A percentile compares a stretch with the other conserved stretches of the same genome.
phyloP scores from a whole-genome alignment of 164 flowering plant species.

The Hamamelis virginiana region DNA sequence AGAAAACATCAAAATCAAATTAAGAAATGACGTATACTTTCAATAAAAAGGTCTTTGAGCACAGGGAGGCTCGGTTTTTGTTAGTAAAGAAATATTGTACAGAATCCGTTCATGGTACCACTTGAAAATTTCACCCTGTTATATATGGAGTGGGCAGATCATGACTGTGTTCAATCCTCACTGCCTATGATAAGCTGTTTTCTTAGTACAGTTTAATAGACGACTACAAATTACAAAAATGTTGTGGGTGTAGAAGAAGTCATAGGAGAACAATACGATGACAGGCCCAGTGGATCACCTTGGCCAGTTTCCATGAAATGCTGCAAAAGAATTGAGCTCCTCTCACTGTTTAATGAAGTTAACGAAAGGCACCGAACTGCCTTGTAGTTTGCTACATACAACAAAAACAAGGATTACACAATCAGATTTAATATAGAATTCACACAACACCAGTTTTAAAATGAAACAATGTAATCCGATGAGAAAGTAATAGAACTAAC shows the following conservation, averaged over 20 bases:
- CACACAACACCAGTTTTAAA: not conserved
- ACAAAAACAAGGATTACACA: constrained; percentile 6
- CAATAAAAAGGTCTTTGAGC: not conserved
- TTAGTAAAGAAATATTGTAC: not conserved
- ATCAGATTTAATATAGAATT: not conserved
- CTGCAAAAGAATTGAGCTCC: constrained; percentile 75
- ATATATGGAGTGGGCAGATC: not conserved
- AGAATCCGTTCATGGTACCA: not conserved
- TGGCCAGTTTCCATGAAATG: constrained; percentile 75
- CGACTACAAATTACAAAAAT: not conserved
- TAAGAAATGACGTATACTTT: too few relatives aligned
- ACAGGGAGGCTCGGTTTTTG: not conserved
- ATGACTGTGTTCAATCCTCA: not conserved
- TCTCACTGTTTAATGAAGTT: constrained; percentile 69
- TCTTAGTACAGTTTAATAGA: not conserved
- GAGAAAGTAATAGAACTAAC: not conserved
- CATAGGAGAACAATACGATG: not conserved
- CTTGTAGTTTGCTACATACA: constrained; percentile 70
- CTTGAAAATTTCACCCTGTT: not conserved
- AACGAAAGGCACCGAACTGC: constrained; percentile 86
- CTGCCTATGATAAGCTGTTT: not conserved
- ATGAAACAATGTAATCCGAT: not conserved
- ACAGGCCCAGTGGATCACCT: constrained; percentile 41
- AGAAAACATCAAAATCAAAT: not conserved
- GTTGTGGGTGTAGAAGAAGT: not conserved